Conservation (phyloP, 129 eudicot genomes). For the Solidago caesia region DNA sequence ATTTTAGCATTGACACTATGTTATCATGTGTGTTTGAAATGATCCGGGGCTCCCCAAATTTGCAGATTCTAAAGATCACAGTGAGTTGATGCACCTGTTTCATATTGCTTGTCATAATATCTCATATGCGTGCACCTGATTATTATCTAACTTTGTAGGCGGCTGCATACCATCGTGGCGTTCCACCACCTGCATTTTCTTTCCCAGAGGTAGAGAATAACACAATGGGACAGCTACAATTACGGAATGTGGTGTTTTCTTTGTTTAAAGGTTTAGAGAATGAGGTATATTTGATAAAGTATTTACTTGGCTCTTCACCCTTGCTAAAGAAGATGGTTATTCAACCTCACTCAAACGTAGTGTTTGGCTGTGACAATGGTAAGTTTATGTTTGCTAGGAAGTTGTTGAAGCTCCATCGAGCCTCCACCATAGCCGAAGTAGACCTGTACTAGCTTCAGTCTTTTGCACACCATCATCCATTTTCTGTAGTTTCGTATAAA, state of each 20-base stretch:
- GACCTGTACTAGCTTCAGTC: neutral
- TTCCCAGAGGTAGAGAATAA: neutral
- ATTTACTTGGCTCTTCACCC: neutral
- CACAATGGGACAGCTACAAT: neutral
- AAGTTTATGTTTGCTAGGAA: neutral
- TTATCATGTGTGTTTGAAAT: constrained; percentile 9
- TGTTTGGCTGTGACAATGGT: neutral
- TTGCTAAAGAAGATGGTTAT: neutral
- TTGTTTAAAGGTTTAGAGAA: neutral
- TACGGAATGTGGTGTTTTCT: neutral
- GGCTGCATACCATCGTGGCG: neutral
- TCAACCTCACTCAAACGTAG: neutral
- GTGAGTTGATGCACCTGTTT: neutral
- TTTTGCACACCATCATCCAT: neutral
- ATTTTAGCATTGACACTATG: neutral
- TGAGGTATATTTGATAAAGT: neutral
- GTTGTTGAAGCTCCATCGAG: neutral
- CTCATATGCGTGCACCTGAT: neutral
- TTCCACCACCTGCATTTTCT: neutral
- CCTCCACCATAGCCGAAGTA: neutral
- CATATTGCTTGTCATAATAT: neutral
- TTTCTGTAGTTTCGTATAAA: neutral
- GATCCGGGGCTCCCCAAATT: constrained; percentile 5
- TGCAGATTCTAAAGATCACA: neutral
- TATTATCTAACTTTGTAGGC: neutral